Base-by-base conservation (phyloP, 371 early-diverging fungal genomes). In the Mucor lusitanicus region DNA sequence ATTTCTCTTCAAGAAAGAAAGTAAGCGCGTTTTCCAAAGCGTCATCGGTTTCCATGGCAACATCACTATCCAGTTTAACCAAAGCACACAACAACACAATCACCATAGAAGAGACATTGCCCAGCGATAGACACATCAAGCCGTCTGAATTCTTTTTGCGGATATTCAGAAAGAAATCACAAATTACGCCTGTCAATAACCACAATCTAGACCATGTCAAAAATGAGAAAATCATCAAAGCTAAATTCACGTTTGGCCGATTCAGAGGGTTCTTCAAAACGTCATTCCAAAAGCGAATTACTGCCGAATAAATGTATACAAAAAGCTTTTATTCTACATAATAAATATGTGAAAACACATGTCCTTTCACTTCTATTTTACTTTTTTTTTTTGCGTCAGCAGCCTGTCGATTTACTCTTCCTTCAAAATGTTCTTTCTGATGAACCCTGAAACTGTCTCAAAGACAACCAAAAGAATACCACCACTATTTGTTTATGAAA, bases 401-500 rank as follows among this genome's bases (percentile, higher is more conserved):
- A n/a, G n/a, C n/a, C n/a, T 42, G 7, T 21, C 5, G 4, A 5
- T 48, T 48, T 65, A 64, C 21, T 65, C 63, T 54, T 85, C 83
- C 65, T 79, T 70, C 63, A 88, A 72, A 61, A 88, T 73, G 72
- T 91, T 81, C 76, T 87, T 92, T 77, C 95, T 88, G 82, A 98
- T 95, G 77, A 92, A 92, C 19, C 79, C 79, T 12, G 93, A 91
- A 33, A 98, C 94, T 27, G 91, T 84, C 64, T 97, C 97, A 79
- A 93, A 98, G 23, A 97, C 97, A 30, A 97, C 98, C 46, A 98
- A 85, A 68, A 98, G 84, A 67, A 94, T 91, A 83, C 91, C 89
- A 59, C 88, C 88, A 63, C 87, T 76, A 67, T 33, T 25, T 53
- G 46, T 27, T 53, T 40, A 44, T 42, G 40, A 56, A 56, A 25